Base-by-base conservation (phyloP, 768 basidiomycete species). In the Trametes cingulata region DNA sequence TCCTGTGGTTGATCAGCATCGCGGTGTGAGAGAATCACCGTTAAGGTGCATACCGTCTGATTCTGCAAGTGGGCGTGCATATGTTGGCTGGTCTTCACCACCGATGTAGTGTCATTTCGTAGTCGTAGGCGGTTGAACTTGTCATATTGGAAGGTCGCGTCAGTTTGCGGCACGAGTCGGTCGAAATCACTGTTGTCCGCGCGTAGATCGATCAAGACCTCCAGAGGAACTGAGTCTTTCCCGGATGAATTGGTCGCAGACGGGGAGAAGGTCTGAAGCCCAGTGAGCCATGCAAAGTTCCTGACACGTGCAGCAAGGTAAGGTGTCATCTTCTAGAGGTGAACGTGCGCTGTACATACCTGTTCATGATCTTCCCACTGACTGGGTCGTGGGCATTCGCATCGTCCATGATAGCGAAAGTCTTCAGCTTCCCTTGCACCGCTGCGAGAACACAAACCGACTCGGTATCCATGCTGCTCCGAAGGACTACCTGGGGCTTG, bases 41-140 rank as follows among this genome's bases (percentile, higher is more conserved):
- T 33, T 35, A 48, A 27, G n/a, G 58, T 24, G 73, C 80, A 64
- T 66, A 88, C 86, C 47, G 84, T 89, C 65, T 90, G 82, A 48
- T 86, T 79, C 36, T 83, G 80, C 29, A 91, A 69, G 70, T 91
- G 88, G 25, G 78, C 76, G 20, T 72, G 69, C 7, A 62, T 49
- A 19, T 72, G 68, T n/a, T 83, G 79, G 9, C 71, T 65, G 15
- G 76, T 71, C 12, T 69, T 72, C n/a, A 74, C 70, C 33, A 79
- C 76, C 12, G 85, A 82, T 33, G 86, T 85, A 29, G 87, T 74
- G 61, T 83, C 85, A 65, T 87, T 92, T 43, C 87, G 87, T 52
- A 95, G 76, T 36, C 95, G 87, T 9, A 97, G 81, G 41, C 89
- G 87, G 74, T 98, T 98, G 78, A 96, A 96, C 71, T 92, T 94